Conservation (phyloP, 768 basidiomycete genomes). For the Ramaria sp. region DNA sequence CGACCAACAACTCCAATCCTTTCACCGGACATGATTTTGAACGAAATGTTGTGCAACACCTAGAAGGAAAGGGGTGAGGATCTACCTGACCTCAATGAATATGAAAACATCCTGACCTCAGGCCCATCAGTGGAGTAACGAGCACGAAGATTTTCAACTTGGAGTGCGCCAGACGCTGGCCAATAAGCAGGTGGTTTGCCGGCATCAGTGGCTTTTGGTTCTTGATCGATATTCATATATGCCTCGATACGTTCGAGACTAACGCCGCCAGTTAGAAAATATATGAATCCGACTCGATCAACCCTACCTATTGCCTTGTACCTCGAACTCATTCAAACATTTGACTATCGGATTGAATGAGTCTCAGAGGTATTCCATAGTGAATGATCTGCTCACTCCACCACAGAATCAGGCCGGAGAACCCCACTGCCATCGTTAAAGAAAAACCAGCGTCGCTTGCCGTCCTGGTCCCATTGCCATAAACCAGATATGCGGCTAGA, state of each 20-base stretch:
- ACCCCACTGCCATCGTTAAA: conserved; percentile 40
- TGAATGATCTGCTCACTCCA: too few species aligned
- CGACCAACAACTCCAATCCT: conserved; percentile 30
- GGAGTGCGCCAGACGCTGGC: conserved; percentile 28
- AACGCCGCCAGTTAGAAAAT: background rate
- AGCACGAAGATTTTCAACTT: conserved; percentile 27
- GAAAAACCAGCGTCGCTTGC: too few species aligned
- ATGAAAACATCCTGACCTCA: background rate
- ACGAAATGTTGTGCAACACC: conserved; percentile 27
- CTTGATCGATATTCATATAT: conserved; percentile 28
- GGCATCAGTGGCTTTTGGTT: conserved; percentile 17
- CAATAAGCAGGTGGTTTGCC: too few species aligned
- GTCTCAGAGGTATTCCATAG: too few species aligned
- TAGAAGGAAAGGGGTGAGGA: conserved; percentile 18
- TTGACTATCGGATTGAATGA: too few species aligned
- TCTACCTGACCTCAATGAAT: conserved; percentile 14
- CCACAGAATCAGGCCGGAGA: conserved; percentile 45
- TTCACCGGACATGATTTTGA: conserved; percentile 31
- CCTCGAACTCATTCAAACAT: conserved; percentile 7
- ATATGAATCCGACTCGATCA: background rate
- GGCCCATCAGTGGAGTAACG: conserved; percentile 16
- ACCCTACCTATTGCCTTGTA: conserved; percentile 6
- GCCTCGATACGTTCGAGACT: conserved; percentile 24
- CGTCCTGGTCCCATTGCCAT: too few species aligned
- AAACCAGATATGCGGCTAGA: too few species aligned